Conservation (phyloP, 2,329 filamentous ascomycete species). For the Leptosphaerulina australis region DNA sequence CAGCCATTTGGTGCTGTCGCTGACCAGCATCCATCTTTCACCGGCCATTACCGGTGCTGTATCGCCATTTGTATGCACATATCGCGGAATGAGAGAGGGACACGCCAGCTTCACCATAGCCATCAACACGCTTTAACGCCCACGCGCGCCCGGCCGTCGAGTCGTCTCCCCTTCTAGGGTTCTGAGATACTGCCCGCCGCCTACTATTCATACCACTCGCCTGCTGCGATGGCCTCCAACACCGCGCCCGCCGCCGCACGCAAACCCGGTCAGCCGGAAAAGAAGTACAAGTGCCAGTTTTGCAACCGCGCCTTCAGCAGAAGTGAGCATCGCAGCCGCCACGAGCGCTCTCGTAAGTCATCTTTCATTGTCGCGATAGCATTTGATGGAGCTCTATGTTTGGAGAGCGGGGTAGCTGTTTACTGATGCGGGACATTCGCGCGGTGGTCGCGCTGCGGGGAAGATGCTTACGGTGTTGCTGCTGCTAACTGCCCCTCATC, state of each 20-base stretch:
- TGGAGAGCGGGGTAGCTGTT: constrained; percentile 36
- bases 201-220: constrained; percentile 57
- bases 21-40: constrained; percentile 9
- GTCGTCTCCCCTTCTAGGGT: constrained; percentile 21
- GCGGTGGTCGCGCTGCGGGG: constrained; percentile 45
- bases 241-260: constrained; percentile 71
- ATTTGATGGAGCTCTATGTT: constrained; percentile 34
- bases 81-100: constrained; percentile 40
- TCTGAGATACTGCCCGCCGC: constrained; percentile 4
- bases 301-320: constrained; percentile 97
- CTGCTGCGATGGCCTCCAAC: constrained; percentile 69
- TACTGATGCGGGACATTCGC: constrained; percentile 43
- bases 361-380: constrained; percentile 11
- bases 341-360: constrained; percentile 96
- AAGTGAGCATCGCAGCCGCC: constrained; percentile 94
- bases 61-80: constrained; percentile 30
- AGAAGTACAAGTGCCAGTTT: constrained; percentile 99
- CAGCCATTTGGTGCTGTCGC: constrained; percentile 21
- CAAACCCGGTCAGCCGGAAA: constrained; percentile 80
- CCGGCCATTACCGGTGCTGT: constrained; percentile 35
- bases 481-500: constrained; percentile 46
- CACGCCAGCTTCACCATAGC: constrained; percentile 33
- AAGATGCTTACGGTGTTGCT: constrained; percentile 25
- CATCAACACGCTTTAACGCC: constrained; percentile 46
- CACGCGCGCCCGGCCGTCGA: constrained; percentile 44